Evolutionary conservation across 768 basidiomycete species (phyloP), one percentile per base, ranked within the genome.

Genomic region (Mycena latifolia): DNA sequence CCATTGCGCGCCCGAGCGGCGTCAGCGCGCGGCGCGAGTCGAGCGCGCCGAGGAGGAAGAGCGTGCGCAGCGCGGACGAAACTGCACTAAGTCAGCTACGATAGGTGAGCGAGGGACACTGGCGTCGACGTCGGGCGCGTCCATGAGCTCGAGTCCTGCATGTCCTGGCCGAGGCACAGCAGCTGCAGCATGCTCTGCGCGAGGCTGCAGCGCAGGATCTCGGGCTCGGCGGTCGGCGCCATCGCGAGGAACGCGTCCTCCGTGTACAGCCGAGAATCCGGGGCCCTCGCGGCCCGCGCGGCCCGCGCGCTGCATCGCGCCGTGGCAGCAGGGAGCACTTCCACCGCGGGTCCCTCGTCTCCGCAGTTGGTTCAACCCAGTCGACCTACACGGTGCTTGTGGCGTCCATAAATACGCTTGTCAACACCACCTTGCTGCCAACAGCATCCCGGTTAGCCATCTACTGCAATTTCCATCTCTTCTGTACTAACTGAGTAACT

Each of bases 241-340:
- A 99, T 86, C 14, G 79, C 77, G 48, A 86, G 81, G 77, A 92
- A 99, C 6, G 88, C 85, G 5, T 87, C 83, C 75, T 96, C 92
- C 0, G 97, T 95, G 79, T 97, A 99, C 15, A 99, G 81, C 25
- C 98, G 88, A 99, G 51, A 86, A 82, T 10, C 98, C 98, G 33
- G 84, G 80, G 5, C 93, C 90, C 79, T 98, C 95, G 62, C 98
- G 94, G 67, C 98, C 98, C 0, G 97, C 98, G 61, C 98, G 94
- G 75, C 98, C 98, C 3, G 95, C 87, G n/a, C 98, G 85, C 77
- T 99, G 93, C 85, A 89, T 89, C 9, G 98, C 96, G 17, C n/a
- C n/a, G n/a, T n/a, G n/a, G n/a, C n/a, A n/a, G n/a, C n/a, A n/a
- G n/a, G n/a, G n/a, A n/a, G n/a, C n/a, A n/a, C n/a, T n/a, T n/a